Evolutionary conservation across 495 filamentous ascomycete species (phyloP).

Genomic region (Neurospora africana): DNA sequence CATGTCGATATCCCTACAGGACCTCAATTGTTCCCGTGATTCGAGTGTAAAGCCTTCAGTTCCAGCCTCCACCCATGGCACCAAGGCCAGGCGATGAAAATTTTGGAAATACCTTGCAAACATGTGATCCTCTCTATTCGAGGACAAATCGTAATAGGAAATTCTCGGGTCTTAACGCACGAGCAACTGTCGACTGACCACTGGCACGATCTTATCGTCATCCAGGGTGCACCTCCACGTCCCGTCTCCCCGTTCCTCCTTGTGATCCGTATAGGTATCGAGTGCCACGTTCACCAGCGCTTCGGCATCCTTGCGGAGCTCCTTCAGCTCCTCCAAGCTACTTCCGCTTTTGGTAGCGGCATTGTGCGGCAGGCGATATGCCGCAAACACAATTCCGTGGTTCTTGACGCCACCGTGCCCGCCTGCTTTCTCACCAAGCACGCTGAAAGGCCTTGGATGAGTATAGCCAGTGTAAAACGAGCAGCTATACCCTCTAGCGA

Average conservation of each 20-base stretch:
- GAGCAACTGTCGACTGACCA: neutral
- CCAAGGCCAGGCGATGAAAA: neutral
- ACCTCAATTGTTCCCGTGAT: too few species aligned
- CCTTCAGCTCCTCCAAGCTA: slow-evolving; percentile 13
- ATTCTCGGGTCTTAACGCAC: neutral
- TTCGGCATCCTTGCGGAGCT: slow-evolving; percentile 23
- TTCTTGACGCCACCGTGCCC: slow-evolving; percentile 8
- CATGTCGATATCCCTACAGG: too few species aligned
- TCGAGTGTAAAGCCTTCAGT: too few species aligned
- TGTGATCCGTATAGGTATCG: slow-evolving; percentile 16
- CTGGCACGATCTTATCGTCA: neutral
- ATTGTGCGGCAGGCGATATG: slow-evolving; percentile 21
- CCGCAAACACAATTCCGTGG: slow-evolving; percentile 33
- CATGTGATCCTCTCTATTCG: neutral
- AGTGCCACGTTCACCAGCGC: slow-evolving; percentile 25
- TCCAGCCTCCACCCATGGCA: too few species aligned
- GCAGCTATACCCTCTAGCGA: slow-evolving; percentile 29
- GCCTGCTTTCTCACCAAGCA: neutral
- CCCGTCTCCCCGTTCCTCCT: slow-evolving; percentile 1
- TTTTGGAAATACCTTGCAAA: neutral
- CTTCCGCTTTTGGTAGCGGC: neutral
- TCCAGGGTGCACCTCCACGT: neutral
- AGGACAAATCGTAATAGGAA: neutral
- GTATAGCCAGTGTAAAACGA: slow-evolving; percentile 27
- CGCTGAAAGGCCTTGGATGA: slow-evolving; percentile 1